phyloP scores from a whole-genome alignment of 345 rosid genomes.

The Populus deltoides region DNA sequence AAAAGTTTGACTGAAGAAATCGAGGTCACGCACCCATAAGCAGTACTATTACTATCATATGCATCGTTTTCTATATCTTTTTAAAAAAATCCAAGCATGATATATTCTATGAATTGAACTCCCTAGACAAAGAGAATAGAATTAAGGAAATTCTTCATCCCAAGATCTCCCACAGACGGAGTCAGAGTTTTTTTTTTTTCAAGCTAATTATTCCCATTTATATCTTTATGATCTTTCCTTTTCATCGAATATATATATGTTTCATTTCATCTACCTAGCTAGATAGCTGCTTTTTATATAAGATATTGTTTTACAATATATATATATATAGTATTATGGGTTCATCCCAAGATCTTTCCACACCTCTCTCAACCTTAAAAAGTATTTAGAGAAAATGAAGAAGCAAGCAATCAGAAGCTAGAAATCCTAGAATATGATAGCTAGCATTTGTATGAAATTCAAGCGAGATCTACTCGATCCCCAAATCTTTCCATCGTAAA shows the following conservation, averaged over 20 bases:
- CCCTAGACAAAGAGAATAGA: conserved; percentile 59
- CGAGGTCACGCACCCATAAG: conserved; percentile 27
- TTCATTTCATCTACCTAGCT: not conserved
- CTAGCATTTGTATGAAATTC: conserved; percentile 31
- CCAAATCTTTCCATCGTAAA: conserved; percentile 42
- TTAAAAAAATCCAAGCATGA: not conserved
- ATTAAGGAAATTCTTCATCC: conserved; percentile 52
- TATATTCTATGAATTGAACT: conserved; percentile 18
- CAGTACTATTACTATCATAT: conserved; percentile 10
- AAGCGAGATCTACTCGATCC: conserved; percentile 45
- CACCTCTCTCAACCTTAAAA: conserved; percentile 13
- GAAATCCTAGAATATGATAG: not conserved
- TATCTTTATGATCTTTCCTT: conserved; percentile 23
- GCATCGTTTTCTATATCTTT: not conserved
- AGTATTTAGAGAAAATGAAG: conserved; percentile 20
- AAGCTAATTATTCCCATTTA: conserved; percentile 3
- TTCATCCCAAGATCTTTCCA: conserved; percentile 41
- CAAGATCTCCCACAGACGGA: conserved; percentile 53
- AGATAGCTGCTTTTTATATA: conserved; percentile 11
- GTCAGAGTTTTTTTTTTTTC: conserved; percentile 38
- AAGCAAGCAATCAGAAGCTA: not conserved
- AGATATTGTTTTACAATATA: conserved; percentile 5
- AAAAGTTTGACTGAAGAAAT: conserved; percentile 47
- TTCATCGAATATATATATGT: conserved; percentile 11
- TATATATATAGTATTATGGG: conserved; percentile 13